Base-by-base conservation (phyloP, 345 rosid genomes). In the Camelina neglecta region DNA sequence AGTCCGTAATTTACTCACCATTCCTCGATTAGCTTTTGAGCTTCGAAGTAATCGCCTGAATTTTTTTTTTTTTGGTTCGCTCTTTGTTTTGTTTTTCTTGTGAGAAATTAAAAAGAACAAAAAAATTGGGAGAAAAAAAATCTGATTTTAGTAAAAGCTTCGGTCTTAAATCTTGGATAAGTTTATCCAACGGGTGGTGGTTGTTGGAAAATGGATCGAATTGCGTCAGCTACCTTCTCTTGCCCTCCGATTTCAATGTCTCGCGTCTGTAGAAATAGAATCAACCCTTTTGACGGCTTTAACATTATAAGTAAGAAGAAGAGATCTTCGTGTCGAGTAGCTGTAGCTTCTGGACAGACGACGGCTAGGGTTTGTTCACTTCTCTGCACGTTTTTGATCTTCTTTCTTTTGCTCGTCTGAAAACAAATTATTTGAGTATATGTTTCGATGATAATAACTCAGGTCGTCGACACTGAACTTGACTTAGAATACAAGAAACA, bases 401-500 rank as follows among this genome's bases (percentile, higher is more conserved):
- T 6, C 3, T 39, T 26, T 31, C 24, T 31, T 59, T 36, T 47
- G 24, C 60, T 18, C 26, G 15, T 39, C 7, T 45, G 51, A 66
- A 12, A 12, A 15, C 7, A 54, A 24, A 21, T 53, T 54, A 20
- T 58, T 45, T 24, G 45, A 68, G 29, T 64, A 65, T 60, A 65
- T 58, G 71, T 67, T 62, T 67, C 5, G 61, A 11, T 67, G 51
- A 55, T 78, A 57, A 57, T 29, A 29, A 16, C 64, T 83, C 75
- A 79, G 87, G 97, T 63, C 38, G 85, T 67, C 15, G 76, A 51
- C 66, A 73, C 4, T 20, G 89, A 83, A 78, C 67, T 85, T 75
- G 88, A 85, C 71, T 61, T 89, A 68, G 97, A 93, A 85, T 72
- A 77, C 74, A 78, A 85, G 77, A 89, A 93, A 74, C 87, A 88